These are phyloP conservation scores for Solidago caesia DNA, from an alignment of 129 eudicot genomes.

Conservation along the genomic window DNA sequence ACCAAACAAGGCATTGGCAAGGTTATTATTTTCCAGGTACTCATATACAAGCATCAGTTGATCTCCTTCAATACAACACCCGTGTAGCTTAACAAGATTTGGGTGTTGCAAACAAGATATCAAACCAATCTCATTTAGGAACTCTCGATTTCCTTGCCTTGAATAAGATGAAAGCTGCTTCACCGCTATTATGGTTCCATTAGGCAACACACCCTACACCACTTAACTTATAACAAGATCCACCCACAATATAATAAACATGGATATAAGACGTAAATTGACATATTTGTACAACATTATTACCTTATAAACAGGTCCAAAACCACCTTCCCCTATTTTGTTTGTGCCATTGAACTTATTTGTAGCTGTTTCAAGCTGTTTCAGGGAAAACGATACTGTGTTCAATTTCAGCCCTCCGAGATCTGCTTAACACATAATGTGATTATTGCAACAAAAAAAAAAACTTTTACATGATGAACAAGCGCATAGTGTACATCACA, in stretches of 20 bases:
- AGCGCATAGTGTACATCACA: not conserved
- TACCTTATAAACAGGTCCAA: constrained; percentile 51
- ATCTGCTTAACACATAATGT: constrained; percentile 22
- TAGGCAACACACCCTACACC: constrained; percentile 40
- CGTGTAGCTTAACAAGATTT: constrained; percentile 46
- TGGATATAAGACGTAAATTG: too few relatives aligned
- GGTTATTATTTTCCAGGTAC: constrained; percentile 48
- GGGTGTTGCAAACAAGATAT: constrained; percentile 47
- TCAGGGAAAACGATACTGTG: constrained; percentile 35
- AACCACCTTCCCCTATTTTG: constrained; percentile 49
- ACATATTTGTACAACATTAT: not conserved
- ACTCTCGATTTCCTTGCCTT: constrained; percentile 47
- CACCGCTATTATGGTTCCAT: constrained; percentile 45
- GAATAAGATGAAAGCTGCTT: constrained; percentile 47
- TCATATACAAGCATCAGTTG: constrained; percentile 46
- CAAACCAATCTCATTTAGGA: constrained; percentile 44
- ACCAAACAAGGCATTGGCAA: constrained; percentile 49
- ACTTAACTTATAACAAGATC: not conserved
- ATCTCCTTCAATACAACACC: constrained; percentile 47
- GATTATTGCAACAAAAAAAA: not conserved
- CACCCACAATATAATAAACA: not conserved
- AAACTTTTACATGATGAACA: not conserved
- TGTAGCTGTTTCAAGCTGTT: constrained; percentile 42
- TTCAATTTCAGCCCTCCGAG: constrained; percentile 34
- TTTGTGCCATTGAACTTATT: constrained; percentile 30